phyloP scores from a whole-genome alignment of 2,329 filamentous ascomycete species.

The Chaetomium sp. region DNA sequence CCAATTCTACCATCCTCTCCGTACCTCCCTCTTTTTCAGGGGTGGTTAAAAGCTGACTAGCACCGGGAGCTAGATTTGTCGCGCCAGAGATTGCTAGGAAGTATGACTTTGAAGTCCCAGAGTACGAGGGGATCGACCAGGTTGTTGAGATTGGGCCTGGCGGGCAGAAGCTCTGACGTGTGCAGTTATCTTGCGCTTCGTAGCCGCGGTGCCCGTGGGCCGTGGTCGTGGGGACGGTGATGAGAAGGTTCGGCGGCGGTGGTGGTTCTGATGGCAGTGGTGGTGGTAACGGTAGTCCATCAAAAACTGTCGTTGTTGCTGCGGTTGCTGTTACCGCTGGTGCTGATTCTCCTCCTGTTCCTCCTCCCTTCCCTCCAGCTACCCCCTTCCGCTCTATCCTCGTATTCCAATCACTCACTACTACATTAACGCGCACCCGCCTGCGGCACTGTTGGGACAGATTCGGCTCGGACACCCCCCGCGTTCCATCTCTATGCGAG shows the following conservation, averaged over 20 bases:
- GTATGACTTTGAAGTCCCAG: constrained; percentile 76
- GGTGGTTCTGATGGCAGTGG: too few relatives aligned
- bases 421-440: constrained; percentile 49
- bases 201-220: too few relatives aligned
- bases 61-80: constrained; percentile 58
- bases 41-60: background rate
- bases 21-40: constrained; percentile 11
- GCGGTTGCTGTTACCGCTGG: background rate
- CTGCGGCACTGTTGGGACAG: constrained; percentile 52
- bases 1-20: background rate
- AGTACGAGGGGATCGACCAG: constrained; percentile 83
- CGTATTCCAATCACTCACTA: background rate
- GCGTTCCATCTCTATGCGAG: constrained; percentile 42
- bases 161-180: constrained; percentile 47
- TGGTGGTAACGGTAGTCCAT: too few relatives aligned
- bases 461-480: constrained; percentile 52
- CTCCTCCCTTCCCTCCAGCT: background rate
- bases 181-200: too few relatives aligned
- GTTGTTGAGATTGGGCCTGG: constrained; percentile 64
- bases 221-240: too few relatives aligned
- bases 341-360: background rate
- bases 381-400: too few relatives aligned
- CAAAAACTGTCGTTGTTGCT: too few relatives aligned
- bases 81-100: constrained; percentile 71
- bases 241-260: too few relatives aligned